These are phyloP conservation scores for Silene conica DNA, from an alignment of 148 eudicot species.

Conservation along the genomic window DNA sequence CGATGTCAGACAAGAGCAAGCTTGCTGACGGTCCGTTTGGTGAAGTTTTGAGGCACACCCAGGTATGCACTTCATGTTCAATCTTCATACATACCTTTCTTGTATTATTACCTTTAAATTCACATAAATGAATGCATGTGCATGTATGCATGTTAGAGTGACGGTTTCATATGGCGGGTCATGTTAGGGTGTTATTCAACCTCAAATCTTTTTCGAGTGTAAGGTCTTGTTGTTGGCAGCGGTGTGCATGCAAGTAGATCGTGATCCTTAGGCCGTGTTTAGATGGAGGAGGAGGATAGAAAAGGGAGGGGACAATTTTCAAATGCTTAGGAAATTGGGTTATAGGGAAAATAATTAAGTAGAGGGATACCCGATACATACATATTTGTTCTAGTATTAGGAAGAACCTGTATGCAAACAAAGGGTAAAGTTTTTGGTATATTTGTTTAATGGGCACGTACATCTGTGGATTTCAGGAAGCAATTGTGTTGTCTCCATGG, in stretches of 20 bases:
- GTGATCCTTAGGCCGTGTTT: background rate
- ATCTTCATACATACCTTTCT: too few relatives aligned
- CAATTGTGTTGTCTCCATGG: slow-evolving; percentile 82
- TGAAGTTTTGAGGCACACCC: slow-evolving; percentile 77
- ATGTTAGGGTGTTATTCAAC: background rate
- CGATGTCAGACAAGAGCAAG: slow-evolving; percentile 40
- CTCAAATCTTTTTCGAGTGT: background rate
- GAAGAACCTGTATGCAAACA: too few relatives aligned
- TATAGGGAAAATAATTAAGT: too few relatives aligned
- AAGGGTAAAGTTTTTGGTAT: background rate
- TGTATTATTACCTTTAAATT: background rate
- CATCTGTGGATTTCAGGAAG: slow-evolving; percentile 46
- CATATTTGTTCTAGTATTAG: too few relatives aligned
- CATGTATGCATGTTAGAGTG: background rate
- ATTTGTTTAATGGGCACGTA: background rate
- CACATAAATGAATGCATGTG: background rate
- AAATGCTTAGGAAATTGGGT: too few relatives aligned
- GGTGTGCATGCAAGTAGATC: background rate
- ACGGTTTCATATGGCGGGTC: background rate
- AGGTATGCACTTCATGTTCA: slow-evolving; percentile 45
- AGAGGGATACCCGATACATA: too few relatives aligned
- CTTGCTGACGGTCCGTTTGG: slow-evolving; percentile 75
- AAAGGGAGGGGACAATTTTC: background rate
- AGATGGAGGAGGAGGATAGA: background rate
- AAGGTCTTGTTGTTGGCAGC: background rate